phyloP scores from a whole-genome alignment of 176 grass and related monocot species.

The Lolium rigidum region DNA sequence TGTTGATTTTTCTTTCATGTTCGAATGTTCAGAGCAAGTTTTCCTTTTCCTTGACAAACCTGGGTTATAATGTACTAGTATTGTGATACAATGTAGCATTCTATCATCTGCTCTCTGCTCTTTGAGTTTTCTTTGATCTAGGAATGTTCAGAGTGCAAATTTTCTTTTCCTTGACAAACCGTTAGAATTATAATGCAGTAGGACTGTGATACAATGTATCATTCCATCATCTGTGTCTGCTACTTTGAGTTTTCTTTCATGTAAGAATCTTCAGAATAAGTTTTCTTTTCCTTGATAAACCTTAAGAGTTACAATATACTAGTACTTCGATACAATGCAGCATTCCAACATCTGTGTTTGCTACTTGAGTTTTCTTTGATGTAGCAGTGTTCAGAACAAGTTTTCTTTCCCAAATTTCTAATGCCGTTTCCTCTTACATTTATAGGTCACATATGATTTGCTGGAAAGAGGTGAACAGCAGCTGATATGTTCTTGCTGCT shows the following conservation, averaged over 20 bases:
- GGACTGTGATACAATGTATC: too few relatives aligned
- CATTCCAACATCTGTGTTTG: background rate
- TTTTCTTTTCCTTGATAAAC: background rate
- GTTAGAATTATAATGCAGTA: too few relatives aligned
- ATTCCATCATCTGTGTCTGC: too few relatives aligned
- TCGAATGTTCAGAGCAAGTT: background rate
- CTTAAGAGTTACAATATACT: background rate
- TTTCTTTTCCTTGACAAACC: too few relatives aligned
- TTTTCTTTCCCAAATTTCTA: constrained; percentile 28
- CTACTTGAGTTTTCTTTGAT: background rate
- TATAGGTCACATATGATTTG: constrained; percentile 11
- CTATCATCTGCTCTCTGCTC: too few relatives aligned
- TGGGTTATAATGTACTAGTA: too few relatives aligned
- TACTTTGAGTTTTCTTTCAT: too few relatives aligned
- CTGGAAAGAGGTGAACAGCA: background rate
- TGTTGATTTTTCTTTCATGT: background rate
- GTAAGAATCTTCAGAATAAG: too few relatives aligned
- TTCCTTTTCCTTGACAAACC: background rate
- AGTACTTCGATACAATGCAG: background rate
- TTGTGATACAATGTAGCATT: too few relatives aligned
- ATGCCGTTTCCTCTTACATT: background rate
- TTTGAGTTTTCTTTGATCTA: too few relatives aligned
- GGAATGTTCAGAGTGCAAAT: too few relatives aligned
- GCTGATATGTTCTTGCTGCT: constrained; percentile 29
- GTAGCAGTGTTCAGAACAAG: background rate